phyloP scores from a whole-genome alignment of 345 rosid genomes.

The Citrus cavaleriei region DNA sequence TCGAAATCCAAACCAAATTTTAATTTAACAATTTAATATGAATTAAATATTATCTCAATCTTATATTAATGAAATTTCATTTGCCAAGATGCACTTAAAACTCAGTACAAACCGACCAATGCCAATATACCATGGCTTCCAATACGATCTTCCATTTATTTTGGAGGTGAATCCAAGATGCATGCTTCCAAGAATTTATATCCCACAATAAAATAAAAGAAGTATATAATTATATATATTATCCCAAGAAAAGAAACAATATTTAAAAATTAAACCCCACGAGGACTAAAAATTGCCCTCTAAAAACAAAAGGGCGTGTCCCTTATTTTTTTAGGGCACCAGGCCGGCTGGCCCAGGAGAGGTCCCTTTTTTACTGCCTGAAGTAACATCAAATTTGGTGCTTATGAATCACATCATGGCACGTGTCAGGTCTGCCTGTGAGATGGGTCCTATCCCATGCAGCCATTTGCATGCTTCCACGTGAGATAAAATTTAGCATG shows the following conservation, averaged over 20 bases:
- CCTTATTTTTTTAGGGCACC: not conserved
- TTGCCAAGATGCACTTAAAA: not conserved
- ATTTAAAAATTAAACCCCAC: too few species aligned
- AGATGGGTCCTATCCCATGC: conserved; percentile 30
- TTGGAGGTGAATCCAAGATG: not conserved
- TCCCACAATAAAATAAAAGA: not conserved
- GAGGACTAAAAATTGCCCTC: not conserved
- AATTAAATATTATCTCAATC: not conserved
- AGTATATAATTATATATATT: too few species aligned
- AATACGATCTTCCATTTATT: not conserved
- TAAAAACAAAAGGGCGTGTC: not conserved
- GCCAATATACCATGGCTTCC: not conserved
- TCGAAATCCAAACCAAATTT: conserved; percentile 12
- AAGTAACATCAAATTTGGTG: conserved; percentile 22
- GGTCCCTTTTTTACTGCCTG: conserved; percentile 16
- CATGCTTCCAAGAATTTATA: conserved; percentile 11
- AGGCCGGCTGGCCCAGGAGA: not conserved
- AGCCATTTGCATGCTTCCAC: conserved; percentile 36
- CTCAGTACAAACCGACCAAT: not conserved
- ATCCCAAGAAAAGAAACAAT: too few species aligned
- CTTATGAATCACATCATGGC: conserved; percentile 22
- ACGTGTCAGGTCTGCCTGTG: conserved; percentile 44
- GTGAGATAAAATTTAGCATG: conserved; percentile 34
- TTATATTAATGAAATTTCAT: not conserved
- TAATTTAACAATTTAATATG: not conserved